A percentile compares a stretch with the other conserved stretches of the same genome.
Conservation (phyloP, 257 asterid species). For the Ilex asprella region DNA sequence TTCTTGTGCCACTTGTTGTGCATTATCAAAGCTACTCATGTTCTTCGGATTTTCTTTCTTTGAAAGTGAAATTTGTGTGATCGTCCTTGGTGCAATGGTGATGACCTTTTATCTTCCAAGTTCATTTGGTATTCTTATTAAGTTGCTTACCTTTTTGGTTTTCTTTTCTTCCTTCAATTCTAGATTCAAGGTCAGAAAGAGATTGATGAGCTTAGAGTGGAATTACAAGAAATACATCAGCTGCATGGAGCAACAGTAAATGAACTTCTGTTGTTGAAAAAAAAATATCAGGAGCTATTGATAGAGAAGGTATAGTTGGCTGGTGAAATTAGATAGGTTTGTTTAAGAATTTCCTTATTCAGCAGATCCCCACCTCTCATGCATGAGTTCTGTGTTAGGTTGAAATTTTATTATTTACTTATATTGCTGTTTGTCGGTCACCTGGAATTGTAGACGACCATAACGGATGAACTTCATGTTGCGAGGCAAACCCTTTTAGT, state of each 20-base stretch:
- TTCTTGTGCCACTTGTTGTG: too few species aligned
- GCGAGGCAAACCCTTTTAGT: constrained; percentile 43
- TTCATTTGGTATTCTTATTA: background rate
- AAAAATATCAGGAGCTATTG: constrained; percentile 43
- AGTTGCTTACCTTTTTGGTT: background rate
- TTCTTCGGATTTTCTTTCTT: too few species aligned
- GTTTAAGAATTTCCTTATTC: background rate
- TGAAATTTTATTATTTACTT: constrained; percentile 10
- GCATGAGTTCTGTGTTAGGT: background rate
- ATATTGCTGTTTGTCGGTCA: constrained; percentile 8
- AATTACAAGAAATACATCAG: constrained; percentile 50
- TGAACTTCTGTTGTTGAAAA: constrained; percentile 44
- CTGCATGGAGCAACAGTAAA: constrained; percentile 43
- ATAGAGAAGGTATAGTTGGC: constrained; percentile 57
- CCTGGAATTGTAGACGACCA: constrained; percentile 34
- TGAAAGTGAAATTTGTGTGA: background rate
- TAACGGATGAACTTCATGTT: constrained; percentile 44
- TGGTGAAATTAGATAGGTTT: background rate
- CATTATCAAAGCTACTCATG: too few species aligned
- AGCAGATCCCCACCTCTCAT: background rate
- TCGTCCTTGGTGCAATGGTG: background rate
- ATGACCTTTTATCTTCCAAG: background rate
- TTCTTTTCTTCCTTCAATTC: constrained; percentile 10
- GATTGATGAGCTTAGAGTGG: constrained; percentile 39
- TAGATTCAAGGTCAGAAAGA: constrained; percentile 45